Evolutionary conservation across 2,329 filamentous ascomycete species (phyloP).

Genomic region (Ampelomyces quisqualis): DNA sequence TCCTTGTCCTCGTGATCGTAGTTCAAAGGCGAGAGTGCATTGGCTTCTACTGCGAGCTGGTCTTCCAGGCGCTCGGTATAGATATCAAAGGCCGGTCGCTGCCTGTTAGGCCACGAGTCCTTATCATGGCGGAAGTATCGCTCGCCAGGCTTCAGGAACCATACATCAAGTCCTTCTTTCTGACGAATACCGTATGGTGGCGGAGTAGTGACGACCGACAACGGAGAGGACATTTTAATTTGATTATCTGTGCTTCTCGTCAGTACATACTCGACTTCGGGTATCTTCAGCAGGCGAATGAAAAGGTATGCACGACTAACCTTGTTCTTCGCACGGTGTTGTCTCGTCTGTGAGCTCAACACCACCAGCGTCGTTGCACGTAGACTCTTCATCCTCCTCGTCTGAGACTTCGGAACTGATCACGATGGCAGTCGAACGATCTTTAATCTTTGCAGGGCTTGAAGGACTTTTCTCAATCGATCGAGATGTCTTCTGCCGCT

Average conservation of each 20-base stretch:
- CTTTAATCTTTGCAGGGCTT: no score
- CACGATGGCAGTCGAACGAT: not conserved
- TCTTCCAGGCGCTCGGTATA: conserved; percentile 21
- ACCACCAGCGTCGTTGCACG: not conserved
- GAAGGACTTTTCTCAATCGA: not conserved
- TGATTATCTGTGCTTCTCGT: not conserved
- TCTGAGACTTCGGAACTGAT: not conserved
- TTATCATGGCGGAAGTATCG: conserved; percentile 8
- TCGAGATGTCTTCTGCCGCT: not conserved
- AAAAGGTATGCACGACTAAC: not conserved
- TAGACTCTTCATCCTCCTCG: not conserved
- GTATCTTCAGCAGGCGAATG: no score
- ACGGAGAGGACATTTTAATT: not conserved
- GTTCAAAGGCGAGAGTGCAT: conserved; percentile 17
- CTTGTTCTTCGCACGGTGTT: not conserved
- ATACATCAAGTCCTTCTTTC: conserved; percentile 6
- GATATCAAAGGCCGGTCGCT: conserved; percentile 17
- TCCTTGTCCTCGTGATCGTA: conserved; percentile 28
- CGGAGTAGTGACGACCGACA: not conserved
- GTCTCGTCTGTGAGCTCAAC: not conserved
- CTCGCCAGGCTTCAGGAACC: conserved; percentile 5
- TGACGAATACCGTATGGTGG: conserved; percentile 1
- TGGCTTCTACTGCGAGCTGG: conserved; percentile 19
- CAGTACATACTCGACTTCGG: not conserved
- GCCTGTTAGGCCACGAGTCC: conserved; percentile 10